Conservation (phyloP, 2,329 filamentous ascomycete genomes). For the Rutstroemia sp. region DNA sequence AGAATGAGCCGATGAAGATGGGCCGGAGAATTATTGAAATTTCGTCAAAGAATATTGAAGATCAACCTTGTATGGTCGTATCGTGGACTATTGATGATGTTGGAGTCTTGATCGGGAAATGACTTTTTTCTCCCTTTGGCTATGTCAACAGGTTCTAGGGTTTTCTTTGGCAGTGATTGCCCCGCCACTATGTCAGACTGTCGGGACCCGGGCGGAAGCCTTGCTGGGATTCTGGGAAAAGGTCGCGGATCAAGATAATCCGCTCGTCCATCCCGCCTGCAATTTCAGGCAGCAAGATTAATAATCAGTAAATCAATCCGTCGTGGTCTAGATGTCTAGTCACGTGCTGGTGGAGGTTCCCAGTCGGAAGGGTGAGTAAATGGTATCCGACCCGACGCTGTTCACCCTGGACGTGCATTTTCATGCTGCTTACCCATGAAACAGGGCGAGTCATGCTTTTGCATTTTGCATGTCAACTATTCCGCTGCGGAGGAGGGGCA, state of each 20-base stretch:
- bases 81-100: slow-evolving; percentile 4
- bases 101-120: neutral
- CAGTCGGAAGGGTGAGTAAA: too few species aligned
- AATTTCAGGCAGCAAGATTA: too few species aligned
- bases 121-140: neutral
- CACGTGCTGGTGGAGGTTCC: too few species aligned
- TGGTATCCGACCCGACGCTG: too few species aligned
- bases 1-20: neutral
- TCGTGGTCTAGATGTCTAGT: too few species aligned
- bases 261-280: neutral
- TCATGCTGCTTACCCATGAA: too few species aligned
- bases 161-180: neutral
- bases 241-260: neutral
- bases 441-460: neutral
- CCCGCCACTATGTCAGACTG: slow-evolving; percentile 1
- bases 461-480: neutral
- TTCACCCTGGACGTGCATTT: too few species aligned
- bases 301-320: too few species aligned
- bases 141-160: neutral
- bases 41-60: neutral
- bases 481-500: neutral
- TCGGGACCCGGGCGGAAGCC: neutral
- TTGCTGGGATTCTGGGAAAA: neutral
- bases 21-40: neutral
- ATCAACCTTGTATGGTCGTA: neutral